Conservation (phyloP, 2,329 filamentous ascomycete species). For the Venturia pyrina region DNA sequence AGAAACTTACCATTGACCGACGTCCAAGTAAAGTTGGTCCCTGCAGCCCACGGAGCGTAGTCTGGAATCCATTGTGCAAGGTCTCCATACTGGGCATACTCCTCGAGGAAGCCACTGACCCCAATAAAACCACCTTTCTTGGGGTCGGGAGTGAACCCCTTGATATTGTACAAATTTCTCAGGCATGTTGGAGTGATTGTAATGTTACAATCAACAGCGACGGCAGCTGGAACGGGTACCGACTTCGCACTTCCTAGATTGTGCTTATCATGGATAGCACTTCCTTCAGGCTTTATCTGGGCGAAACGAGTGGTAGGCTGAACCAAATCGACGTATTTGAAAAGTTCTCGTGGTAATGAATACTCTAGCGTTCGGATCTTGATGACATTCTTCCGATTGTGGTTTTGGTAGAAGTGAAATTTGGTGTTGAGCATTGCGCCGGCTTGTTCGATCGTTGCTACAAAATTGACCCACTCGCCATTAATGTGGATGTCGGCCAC, state of each 20-base stretch:
- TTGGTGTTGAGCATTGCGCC: conserved; percentile 46
- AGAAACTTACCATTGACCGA: conserved; percentile 11
- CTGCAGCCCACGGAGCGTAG: conserved; percentile 9
- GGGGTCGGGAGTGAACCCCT: conserved; percentile 1
- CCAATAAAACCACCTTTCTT: not conserved
- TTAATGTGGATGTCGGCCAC: conserved; percentile 36
- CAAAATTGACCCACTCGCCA: conserved; percentile 54
- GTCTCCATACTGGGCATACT: conserved; percentile 10
- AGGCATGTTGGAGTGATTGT: conserved; percentile 10
- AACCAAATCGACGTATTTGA: conserved; percentile 48
- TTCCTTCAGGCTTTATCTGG: conserved; percentile 4
- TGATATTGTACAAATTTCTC: conserved; percentile 10
- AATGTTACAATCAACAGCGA: conserved; percentile 9
- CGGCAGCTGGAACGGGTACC: not conserved
- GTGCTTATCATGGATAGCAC: conserved; percentile 17
- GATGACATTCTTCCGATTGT: conserved; percentile 26
- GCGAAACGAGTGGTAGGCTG: conserved; percentile 55
- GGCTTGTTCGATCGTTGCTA: conserved; percentile 41
- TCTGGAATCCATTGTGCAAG: not conserved
- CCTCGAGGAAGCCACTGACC: conserved; percentile 7
- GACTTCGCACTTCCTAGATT: conserved; percentile 32
- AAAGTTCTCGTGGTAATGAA: conserved; percentile 48
- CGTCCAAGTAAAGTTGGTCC: conserved; percentile 3
- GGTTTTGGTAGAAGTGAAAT: conserved; percentile 47
- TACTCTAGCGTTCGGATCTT: conserved; percentile 49